phyloP scores from a whole-genome alignment of 2,329 filamentous ascomycete species.

The Graphilbum sp. region DNA sequence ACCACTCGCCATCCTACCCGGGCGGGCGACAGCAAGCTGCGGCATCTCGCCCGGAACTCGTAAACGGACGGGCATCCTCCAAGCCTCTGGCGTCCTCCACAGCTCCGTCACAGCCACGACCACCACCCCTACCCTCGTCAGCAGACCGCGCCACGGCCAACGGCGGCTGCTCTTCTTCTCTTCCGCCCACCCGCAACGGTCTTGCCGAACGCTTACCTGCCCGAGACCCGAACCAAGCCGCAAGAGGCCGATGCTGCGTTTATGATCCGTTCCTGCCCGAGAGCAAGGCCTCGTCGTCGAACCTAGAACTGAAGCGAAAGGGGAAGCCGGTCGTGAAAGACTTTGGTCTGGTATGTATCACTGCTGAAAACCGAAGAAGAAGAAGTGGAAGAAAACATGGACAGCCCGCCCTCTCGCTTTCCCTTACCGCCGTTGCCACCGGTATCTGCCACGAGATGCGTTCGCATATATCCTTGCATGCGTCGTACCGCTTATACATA shows the following conservation, averaged over 20 bases:
- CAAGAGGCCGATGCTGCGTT: constrained; percentile 41
- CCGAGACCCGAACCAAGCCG: constrained; percentile 36
- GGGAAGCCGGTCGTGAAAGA: constrained; percentile 45
- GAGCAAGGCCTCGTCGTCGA: constrained; percentile 30
- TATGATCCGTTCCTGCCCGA: constrained; percentile 37
- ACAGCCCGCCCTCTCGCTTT: not conserved
- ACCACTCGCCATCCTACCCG: constrained; percentile 29
- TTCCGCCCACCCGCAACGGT: not conserved
- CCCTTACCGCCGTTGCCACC: not conserved
- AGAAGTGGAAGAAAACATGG: constrained; percentile 2
- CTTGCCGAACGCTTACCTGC: constrained; percentile 29
- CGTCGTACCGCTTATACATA: too few relatives aligned
- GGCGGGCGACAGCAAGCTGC: not conserved
- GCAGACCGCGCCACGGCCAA: constrained; percentile 11
- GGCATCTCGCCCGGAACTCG: too few relatives aligned
- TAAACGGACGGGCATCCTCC: constrained; percentile 11
- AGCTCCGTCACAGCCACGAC: not conserved
- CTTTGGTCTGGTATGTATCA: constrained; percentile 48
- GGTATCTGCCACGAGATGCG: too few relatives aligned
- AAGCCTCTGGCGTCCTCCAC: constrained; percentile 17
- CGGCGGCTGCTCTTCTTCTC: constrained; percentile 8
- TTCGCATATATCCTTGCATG: too few relatives aligned
- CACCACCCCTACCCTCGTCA: not conserved
- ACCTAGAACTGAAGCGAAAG: constrained; percentile 32
- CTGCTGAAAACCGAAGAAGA: constrained; percentile 7